Conservation (phyloP, 768 basidiomycete species). For the Calocybe gangraenosa region DNA sequence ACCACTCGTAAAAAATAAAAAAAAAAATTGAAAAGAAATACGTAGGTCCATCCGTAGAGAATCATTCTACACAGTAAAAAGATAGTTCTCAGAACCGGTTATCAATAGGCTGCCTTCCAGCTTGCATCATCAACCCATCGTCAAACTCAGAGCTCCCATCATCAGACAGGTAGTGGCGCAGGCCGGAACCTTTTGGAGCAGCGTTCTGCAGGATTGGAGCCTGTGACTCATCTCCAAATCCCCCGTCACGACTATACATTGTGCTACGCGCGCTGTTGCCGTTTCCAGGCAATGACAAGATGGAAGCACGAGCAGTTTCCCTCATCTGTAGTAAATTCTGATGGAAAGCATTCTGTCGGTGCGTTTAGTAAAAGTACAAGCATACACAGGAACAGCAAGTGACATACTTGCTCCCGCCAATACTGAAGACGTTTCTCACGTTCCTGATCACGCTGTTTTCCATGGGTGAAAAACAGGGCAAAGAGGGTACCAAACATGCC, state of each 20-base stretch:
- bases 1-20: too few relatives aligned
- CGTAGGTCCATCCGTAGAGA: constrained; percentile 15
- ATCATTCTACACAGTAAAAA: constrained; percentile 13
- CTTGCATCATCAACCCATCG: constrained; percentile 43
- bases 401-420: constrained; percentile 80
- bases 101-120: constrained; percentile 25
- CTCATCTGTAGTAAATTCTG: constrained; percentile 79
- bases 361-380: constrained; percentile 6
- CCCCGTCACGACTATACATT: constrained; percentile 44
- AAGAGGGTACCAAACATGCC: constrained; percentile 73
- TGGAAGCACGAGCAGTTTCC: constrained; percentile 65
- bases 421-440: constrained; percentile 84
- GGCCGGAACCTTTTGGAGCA: constrained; percentile 48
- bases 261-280: constrained; percentile 44
- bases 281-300: constrained; percentile 50
- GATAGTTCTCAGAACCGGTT: constrained; percentile 38
- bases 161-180: constrained; percentile 50
- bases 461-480: constrained; percentile 66
- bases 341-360: constrained; percentile 67
- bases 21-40: too few relatives aligned
- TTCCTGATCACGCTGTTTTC: constrained; percentile 68
- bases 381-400: not conserved
- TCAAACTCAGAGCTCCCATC: constrained; percentile 47
- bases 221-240: constrained; percentile 50
- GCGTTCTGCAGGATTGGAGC: constrained; percentile 48